These are phyloP conservation scores for Phytophthora uliginosa DNA, from an alignment of 352 stramenopile genomes.

Conservation along the genomic window DNA sequence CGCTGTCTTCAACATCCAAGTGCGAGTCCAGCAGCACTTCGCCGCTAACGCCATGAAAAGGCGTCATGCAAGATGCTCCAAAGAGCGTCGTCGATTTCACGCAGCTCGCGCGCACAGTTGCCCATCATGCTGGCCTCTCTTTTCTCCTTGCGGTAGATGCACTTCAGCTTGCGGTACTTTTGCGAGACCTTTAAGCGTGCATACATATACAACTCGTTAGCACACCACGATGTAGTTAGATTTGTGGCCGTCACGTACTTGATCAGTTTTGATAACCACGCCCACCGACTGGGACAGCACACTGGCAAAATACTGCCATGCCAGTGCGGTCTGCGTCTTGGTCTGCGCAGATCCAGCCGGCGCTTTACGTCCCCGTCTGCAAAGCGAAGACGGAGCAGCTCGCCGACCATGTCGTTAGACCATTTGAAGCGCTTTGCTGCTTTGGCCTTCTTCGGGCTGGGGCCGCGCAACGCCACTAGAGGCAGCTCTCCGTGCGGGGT, in stretches of 20 bases:
- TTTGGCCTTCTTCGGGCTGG: background rate
- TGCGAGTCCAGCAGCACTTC: constrained; percentile 10
- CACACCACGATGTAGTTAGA: background rate
- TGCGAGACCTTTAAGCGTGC: background rate
- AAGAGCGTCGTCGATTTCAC: constrained; percentile 64
- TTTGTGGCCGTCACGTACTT: background rate
- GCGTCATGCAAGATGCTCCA: constrained; percentile 5
- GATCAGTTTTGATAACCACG: constrained; percentile 5
- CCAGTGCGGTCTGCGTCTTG: constrained; percentile 11
- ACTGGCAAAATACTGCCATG: constrained; percentile 15
- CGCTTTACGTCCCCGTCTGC: constrained; percentile 15
- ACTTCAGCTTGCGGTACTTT: constrained; percentile 8
- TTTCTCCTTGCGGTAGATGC: constrained; percentile 22
- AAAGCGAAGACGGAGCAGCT: constrained; percentile 14
- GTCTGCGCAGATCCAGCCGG: constrained; percentile 5
- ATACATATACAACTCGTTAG: background rate
- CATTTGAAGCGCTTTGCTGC: constrained; percentile 8
- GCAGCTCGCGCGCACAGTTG: constrained; percentile 67
- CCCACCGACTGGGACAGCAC: constrained; percentile 10
- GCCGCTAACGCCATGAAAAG: constrained; percentile 4
- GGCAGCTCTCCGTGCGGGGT: background rate
- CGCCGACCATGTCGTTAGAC: constrained; percentile 7
- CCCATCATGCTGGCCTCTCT: constrained; percentile 70
- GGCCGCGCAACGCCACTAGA: background rate
- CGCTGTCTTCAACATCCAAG: background rate